These are phyloP conservation scores for Diaporthe humulicola DNA, from an alignment of 2,329 filamentous ascomycete genomes.

Conservation along the genomic window DNA sequence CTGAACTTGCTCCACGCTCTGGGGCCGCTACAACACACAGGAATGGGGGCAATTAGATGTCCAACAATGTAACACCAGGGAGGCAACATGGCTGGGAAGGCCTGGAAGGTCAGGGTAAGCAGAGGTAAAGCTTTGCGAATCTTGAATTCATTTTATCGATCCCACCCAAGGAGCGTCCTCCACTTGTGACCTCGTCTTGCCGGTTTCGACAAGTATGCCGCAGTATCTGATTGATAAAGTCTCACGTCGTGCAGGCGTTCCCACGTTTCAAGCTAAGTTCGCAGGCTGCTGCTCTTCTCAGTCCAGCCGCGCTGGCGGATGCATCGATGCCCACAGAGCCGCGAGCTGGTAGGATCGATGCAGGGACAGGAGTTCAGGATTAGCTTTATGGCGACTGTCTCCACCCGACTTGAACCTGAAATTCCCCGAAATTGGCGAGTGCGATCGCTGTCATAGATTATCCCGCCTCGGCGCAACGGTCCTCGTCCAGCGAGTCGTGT, in stretches of 20 bases:
- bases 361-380: conserved; percentile 21
- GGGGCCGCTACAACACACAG: conserved; percentile 26
- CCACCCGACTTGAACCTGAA: conserved; percentile 26
- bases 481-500: conserved; percentile 18
- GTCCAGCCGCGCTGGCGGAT: conserved; percentile 13
- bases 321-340: conserved; percentile 13
- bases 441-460: conserved; percentile 20
- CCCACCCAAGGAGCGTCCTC: conserved; percentile 11
- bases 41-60: conserved; percentile 21
- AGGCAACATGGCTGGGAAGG: conserved; percentile 30
- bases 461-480: conserved; percentile 39
- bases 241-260: conserved; percentile 25
- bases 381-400: conserved; percentile 29
- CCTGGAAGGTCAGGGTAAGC: conserved; percentile 12
- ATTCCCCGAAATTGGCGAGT: conserved; percentile 35
- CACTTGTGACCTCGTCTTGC: conserved; percentile 10
- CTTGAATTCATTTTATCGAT: conserved; percentile 33
- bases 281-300: conserved; percentile 22
- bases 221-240: conserved; percentile 30
- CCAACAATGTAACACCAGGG: conserved; percentile 31
- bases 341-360: conserved; percentile 2
- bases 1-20: conserved; percentile 9
- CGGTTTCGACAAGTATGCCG: conserved; percentile 21
- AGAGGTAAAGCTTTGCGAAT: conserved; percentile 25
- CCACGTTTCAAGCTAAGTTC: conserved; percentile 22